Conservation (phyloP, 2,329 filamentous ascomycete genomes). For the Rutstroemia sp. region DNA sequence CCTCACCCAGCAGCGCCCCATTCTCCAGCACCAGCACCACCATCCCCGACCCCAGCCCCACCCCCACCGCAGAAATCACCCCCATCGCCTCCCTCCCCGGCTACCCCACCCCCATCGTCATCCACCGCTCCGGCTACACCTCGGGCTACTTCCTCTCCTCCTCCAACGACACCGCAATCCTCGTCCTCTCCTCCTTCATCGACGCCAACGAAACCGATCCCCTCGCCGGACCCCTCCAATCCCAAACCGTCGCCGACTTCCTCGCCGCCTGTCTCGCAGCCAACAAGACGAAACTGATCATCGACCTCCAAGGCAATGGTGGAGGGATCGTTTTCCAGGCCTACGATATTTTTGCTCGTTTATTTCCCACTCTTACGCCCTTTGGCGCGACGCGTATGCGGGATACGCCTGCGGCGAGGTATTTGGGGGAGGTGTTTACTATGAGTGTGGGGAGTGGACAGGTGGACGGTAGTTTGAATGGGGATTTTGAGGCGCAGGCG, state of each 20-base stretch:
- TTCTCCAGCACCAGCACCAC: conserved; percentile 33
- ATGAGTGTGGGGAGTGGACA: not conserved
- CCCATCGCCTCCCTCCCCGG: conserved; percentile 11
- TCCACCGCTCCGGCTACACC: conserved; percentile 18
- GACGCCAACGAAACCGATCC: not conserved
- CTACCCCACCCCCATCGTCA: conserved; percentile 21
- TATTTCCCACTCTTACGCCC: conserved; percentile 20
- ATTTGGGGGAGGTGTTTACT: conserved; percentile 21
- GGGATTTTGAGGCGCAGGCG: not conserved
- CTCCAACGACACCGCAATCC: conserved; percentile 20
- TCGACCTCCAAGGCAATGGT: conserved; percentile 53
- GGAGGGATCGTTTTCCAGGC: conserved; percentile 45
- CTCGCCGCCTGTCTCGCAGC: conserved; percentile 37
- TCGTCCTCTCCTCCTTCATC: conserved; percentile 20
- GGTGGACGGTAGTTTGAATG: not conserved
- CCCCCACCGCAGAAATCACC: not conserved
- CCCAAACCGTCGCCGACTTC: conserved; percentile 29
- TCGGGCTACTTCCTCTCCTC: conserved; percentile 23
- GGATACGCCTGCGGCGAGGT: conserved; percentile 14
- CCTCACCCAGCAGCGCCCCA: conserved; percentile 20
- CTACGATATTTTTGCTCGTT: conserved; percentile 40
- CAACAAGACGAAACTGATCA: conserved; percentile 51
- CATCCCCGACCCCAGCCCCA: not conserved
- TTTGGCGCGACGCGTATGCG: conserved; percentile 34
- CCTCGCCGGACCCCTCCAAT: conserved; percentile 16